Conservation (phyloP, 2,329 filamentous ascomycete species). For the Lomentospora prolificans region DNA sequence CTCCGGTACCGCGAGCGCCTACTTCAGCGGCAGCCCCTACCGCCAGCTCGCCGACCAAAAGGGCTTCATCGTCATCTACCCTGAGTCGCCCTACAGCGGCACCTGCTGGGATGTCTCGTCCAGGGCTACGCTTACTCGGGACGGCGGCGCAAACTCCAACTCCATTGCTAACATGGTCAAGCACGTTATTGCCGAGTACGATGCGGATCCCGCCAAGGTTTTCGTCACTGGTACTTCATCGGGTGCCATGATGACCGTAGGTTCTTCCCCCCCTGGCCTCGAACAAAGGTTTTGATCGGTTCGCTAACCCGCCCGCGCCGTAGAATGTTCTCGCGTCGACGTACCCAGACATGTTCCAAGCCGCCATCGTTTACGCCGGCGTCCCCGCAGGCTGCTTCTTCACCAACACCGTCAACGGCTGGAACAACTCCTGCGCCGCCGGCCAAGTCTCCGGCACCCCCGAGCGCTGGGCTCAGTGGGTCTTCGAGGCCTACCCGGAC, state of each 20-base stretch:
- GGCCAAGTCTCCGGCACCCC: conserved; percentile 35
- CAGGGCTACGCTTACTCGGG: conserved; percentile 37
- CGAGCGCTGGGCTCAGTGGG: conserved; percentile 29
- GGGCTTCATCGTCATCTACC: conserved; percentile 41
- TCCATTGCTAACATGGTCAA: conserved; percentile 50
- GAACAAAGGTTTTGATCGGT: too few relatives aligned
- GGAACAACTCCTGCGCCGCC: conserved; percentile 45
- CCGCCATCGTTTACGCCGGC: conserved; percentile 39
- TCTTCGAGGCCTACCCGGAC: conserved; percentile 37
- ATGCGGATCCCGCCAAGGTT: conserved; percentile 38
- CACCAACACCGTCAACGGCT: conserved; percentile 31
- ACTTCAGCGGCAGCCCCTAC: conserved; percentile 39
- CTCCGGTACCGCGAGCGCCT: conserved; percentile 36
- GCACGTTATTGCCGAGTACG: conserved; percentile 42
- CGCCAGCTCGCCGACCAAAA: conserved; percentile 28
- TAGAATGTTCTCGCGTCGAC: conserved; percentile 38
- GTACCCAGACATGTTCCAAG: conserved; percentile 45
- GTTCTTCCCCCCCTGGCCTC: too few relatives aligned
- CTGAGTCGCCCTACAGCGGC: conserved; percentile 29
- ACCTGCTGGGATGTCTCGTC: conserved; percentile 51
- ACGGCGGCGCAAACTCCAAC: conserved; percentile 46
- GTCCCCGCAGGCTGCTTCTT: conserved; percentile 47
- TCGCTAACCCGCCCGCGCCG: neutral
- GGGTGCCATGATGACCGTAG: conserved; percentile 39
- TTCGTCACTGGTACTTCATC: conserved; percentile 42